These are phyloP conservation scores for Colletotrichum echinochloae DNA, from an alignment of 2,329 filamentous ascomycete genomes.

Conservation along the genomic window DNA sequence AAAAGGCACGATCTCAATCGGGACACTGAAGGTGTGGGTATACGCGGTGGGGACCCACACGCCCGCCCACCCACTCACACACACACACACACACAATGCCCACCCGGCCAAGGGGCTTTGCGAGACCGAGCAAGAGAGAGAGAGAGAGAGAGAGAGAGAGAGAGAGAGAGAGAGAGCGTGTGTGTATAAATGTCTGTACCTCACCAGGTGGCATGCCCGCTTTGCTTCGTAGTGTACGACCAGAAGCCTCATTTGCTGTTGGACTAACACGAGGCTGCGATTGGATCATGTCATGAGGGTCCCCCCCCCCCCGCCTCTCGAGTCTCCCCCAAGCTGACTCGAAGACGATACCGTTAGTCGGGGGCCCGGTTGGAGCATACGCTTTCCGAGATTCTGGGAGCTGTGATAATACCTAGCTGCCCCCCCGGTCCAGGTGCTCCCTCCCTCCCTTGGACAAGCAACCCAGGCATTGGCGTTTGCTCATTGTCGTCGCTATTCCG, in stretches of 20 bases:
- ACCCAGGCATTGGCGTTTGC: conserved; percentile 17
- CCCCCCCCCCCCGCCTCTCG: not conserved
- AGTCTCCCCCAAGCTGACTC: conserved; percentile 25
- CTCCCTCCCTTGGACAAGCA: conserved; percentile 11
- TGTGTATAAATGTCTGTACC: too few relatives aligned
- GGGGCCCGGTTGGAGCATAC: conserved; percentile 24
- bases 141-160: not conserved
- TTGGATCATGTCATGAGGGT: conserved; percentile 12
- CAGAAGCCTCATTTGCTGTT: conserved; percentile 26
- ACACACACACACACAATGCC: not conserved
- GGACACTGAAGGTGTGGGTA: conserved; percentile 26
- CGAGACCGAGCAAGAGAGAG: not conserved
- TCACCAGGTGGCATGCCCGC: not conserved
- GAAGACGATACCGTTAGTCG: conserved; percentile 24
- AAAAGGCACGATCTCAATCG: conserved; percentile 15
- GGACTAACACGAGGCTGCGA: conserved; percentile 23
- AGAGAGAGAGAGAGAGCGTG: not conserved
- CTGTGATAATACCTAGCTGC: conserved; percentile 22
- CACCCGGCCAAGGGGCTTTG: not conserved
- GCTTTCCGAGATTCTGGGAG: conserved; percentile 31
- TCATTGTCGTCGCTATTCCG: conserved; percentile 7
- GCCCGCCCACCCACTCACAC: not conserved
- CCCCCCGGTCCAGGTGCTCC: conserved; percentile 7
- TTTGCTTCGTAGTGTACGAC: conserved; percentile 16
- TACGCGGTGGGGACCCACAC: conserved; percentile 9